Percentiles rank a stretch among this genome's conserved stretches.
Conservation (phyloP, 768 basidiomycete species). For the Cystobasidium tubakii region DNA sequence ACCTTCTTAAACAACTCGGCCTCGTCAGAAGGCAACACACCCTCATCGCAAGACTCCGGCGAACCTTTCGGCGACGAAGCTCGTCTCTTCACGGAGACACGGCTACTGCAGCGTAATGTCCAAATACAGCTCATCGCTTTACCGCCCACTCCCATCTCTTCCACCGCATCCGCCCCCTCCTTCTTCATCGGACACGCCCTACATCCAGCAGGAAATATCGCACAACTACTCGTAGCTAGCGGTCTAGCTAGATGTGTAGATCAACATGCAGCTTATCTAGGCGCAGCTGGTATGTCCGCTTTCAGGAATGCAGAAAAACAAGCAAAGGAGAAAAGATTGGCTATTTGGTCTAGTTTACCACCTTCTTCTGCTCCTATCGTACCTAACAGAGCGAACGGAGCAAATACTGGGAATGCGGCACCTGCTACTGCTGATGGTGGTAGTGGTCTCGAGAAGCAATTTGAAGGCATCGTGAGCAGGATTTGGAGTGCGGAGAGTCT, state of each 20-base stretch:
- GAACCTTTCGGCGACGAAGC: conserved; percentile 70
- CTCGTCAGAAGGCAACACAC: conserved; percentile 49
- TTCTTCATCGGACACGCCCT: conserved; percentile 85
- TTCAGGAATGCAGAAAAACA: conserved; percentile 73
- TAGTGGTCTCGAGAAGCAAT: conserved; percentile 48
- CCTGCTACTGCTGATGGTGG: conserved; percentile 42
- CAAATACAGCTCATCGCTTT: conserved; percentile 72
- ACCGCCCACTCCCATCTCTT: conserved; percentile 63
- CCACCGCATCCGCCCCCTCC: conserved; percentile 56
- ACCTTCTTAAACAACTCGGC: conserved; percentile 48
- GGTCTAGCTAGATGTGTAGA: conserved; percentile 89
- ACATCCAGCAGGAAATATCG: conserved; percentile 91
- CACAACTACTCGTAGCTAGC: conserved; percentile 73
- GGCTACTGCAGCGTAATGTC: conserved; percentile 69
- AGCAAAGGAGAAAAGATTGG: conserved; percentile 69
- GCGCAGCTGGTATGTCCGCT: conserved; percentile 72
- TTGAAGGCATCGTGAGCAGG: conserved; percentile 76
- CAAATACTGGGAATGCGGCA: neutral
- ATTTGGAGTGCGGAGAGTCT: conserved; percentile 91
- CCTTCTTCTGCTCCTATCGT: conserved; percentile 51
- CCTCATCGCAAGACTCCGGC: conserved; percentile 53
- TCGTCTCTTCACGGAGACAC: conserved; percentile 86
- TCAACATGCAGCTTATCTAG: conserved; percentile 93
- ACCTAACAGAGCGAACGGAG: conserved; percentile 53
- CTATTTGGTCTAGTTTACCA: conserved; percentile 62